Percentiles rank a stretch among this genome's conserved stretches.
phyloP scores from a whole-genome alignment of 192 early-diverging fungal species.

The Umbelopsis sp. region DNA sequence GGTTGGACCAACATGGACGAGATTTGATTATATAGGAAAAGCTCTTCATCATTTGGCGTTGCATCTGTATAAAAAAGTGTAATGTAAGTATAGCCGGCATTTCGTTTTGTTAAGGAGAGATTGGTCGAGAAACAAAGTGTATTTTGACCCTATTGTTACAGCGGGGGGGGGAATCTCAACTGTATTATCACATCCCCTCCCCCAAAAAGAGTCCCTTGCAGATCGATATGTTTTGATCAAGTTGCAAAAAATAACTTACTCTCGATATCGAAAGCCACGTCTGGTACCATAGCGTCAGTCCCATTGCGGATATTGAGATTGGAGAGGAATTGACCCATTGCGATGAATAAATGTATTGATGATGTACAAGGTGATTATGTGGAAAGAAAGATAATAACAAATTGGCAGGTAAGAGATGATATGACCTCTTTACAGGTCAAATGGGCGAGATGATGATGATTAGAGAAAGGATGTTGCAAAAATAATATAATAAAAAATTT shows the following conservation, averaged over 20 bases:
- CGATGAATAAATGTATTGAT: neutral
- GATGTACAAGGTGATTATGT: neutral
- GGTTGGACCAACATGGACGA: slow-evolving; percentile 53
- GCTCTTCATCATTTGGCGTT: slow-evolving; percentile 66
- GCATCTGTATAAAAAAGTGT: slow-evolving; percentile 36
- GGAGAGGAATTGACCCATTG: slow-evolving; percentile 51
- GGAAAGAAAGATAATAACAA: neutral
- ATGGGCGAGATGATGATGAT: neutral
- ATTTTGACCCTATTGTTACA: neutral
- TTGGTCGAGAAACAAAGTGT: neutral
- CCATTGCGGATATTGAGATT: slow-evolving; percentile 49
- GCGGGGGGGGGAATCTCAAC: neutral
- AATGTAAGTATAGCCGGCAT: neutral
- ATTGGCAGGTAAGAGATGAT: neutral
- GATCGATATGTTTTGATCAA: neutral
- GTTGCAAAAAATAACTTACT: slow-evolving; percentile 44
- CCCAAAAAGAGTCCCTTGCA: slow-evolving; percentile 15
- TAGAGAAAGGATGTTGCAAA: slow-evolving; percentile 7
- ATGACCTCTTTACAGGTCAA: slow-evolving; percentile 15
- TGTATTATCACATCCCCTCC: neutral
- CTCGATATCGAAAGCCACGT: slow-evolving; percentile 63
- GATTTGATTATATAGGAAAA: slow-evolving; percentile 58
- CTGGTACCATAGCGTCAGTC: slow-evolving; percentile 45
- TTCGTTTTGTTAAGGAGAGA: neutral
- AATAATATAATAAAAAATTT: slow-evolving; percentile 4